Evolutionary conservation across 805 yeast genomes (phyloP).

Genomic region (Zygosaccharomyces pseudorouxii): DNA sequence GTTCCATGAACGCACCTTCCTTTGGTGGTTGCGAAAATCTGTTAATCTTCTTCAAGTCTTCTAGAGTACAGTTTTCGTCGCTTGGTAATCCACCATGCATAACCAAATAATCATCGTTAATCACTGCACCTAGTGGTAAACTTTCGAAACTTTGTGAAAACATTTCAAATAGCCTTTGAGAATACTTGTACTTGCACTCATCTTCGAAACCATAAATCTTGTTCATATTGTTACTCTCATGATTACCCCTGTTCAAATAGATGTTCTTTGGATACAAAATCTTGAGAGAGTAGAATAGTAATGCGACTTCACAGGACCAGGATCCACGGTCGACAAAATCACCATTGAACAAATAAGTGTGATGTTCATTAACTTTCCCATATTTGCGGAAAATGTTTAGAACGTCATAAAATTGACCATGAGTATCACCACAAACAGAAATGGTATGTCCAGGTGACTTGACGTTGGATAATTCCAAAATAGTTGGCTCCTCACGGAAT

Average conservation of each 20-base stretch:
- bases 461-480: conserved; percentile 59
- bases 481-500: conserved; percentile 60
- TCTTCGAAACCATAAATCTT: conserved; percentile 94
- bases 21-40: conserved; percentile 84
- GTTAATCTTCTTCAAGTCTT: conserved; percentile 67
- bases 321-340: conserved; percentile 98
- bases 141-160: conserved; percentile 83
- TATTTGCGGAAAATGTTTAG: conserved; percentile 69
- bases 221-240: conserved; percentile 96
- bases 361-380: conserved; percentile 61
- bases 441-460: conserved; percentile 38
- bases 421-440: conserved; percentile 96
- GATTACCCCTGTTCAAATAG: conserved; percentile 89
- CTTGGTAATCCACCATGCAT: conserved; percentile 97
- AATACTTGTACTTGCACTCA: conserved; percentile 88
- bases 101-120: conserved; percentile 73
- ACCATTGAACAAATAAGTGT: conserved; percentile 86
- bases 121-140: conserved; percentile 78
- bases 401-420: conserved; percentile 92
- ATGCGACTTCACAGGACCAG: conserved; percentile 96
- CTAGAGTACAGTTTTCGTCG: conserved; percentile 61
- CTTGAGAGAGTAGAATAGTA: conserved; percentile 72
- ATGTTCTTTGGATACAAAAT: conserved; percentile 65
- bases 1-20: conserved; percentile 92
- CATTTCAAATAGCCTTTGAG: conserved; percentile 70